These are phyloP conservation scores for Scytalidium sp. DNA, from an alignment of 2,329 filamentous ascomycete species.

Conservation along the genomic window DNA sequence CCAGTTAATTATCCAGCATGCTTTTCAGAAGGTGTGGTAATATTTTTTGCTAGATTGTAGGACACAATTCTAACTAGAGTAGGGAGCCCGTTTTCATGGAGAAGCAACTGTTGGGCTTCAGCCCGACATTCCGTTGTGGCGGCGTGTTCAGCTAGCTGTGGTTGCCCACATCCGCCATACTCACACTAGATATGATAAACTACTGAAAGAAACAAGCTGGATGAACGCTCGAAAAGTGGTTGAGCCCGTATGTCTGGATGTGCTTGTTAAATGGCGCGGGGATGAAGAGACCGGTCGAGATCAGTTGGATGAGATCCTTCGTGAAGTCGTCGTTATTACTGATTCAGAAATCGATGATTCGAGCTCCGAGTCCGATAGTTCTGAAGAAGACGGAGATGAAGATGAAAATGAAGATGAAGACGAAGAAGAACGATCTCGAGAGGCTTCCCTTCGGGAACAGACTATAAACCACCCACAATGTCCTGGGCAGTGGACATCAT, in stretches of 20 bases:
- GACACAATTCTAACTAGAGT: constrained; percentile 11
- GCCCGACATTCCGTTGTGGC: constrained; percentile 52
- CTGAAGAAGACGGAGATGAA: constrained; percentile 15
- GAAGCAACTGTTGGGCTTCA: constrained; percentile 57
- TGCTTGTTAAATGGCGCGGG: constrained; percentile 69
- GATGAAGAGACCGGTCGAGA: constrained; percentile 68
- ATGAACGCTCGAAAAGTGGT: constrained; percentile 59
- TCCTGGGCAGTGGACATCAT: background rate
- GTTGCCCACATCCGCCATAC: constrained; percentile 64
- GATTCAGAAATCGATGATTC: constrained; percentile 29
- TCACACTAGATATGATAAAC: constrained; percentile 63
- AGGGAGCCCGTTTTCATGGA: constrained; percentile 50
- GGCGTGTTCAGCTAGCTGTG: constrained; percentile 62
- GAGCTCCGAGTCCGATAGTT: constrained; percentile 3
- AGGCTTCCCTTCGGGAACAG: background rate
- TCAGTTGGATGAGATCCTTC: constrained; percentile 63
- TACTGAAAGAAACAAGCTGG: constrained; percentile 57
- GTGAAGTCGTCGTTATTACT: constrained; percentile 62
- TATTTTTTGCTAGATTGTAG: constrained; percentile 2
- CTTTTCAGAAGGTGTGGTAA: constrained; percentile 57
- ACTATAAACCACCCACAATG: background rate
- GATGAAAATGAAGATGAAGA: constrained; percentile 1
- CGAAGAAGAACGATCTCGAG: too few relatives aligned
- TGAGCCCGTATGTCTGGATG: constrained; percentile 58
- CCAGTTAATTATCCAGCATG: constrained; percentile 57